Conservation (phyloP, 2,329 filamentous ascomycete genomes). For the Diaporthe batatas region DNA sequence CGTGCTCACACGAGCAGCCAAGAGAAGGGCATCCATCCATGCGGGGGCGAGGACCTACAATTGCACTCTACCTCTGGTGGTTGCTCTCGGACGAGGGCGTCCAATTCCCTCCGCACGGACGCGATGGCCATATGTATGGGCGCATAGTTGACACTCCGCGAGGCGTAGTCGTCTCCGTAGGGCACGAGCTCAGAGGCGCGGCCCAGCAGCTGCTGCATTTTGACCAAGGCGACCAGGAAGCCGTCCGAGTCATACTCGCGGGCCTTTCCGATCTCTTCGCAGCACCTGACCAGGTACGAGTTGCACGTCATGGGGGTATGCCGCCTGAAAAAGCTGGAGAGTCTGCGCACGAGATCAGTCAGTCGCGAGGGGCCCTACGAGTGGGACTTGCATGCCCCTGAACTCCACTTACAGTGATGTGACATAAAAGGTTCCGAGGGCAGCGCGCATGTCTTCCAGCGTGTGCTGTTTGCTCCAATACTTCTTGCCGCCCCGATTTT, state of each 20-base stretch:
- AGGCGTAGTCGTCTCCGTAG: conserved; percentile 42
- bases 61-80: conserved; percentile 44
- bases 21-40: no score
- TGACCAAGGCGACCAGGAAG: conserved; percentile 51
- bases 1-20: no score
- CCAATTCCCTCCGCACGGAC: conserved; percentile 51
- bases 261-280: conserved; percentile 48
- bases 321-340: conserved; percentile 51
- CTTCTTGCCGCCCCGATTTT: conserved; percentile 42
- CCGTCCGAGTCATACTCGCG: conserved; percentile 51
- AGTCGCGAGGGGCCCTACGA: not conserved
- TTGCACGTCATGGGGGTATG: conserved; percentile 50
- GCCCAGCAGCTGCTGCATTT: conserved; percentile 52
- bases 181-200: conserved; percentile 49
- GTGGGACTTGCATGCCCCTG: no score
- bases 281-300: conserved; percentile 53
- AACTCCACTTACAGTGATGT: conserved; percentile 49
- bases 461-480: conserved; percentile 46
- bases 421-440: conserved; percentile 57
- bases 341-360: conserved; percentile 38
- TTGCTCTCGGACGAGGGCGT: conserved; percentile 43
- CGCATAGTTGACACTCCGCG: conserved; percentile 43
- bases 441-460: conserved; percentile 55
- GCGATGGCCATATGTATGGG: conserved; percentile 53
- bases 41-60: conserved; percentile 41